phyloP scores from a whole-genome alignment of 2,329 filamentous ascomycete genomes.

The Fusarium sp. region DNA sequence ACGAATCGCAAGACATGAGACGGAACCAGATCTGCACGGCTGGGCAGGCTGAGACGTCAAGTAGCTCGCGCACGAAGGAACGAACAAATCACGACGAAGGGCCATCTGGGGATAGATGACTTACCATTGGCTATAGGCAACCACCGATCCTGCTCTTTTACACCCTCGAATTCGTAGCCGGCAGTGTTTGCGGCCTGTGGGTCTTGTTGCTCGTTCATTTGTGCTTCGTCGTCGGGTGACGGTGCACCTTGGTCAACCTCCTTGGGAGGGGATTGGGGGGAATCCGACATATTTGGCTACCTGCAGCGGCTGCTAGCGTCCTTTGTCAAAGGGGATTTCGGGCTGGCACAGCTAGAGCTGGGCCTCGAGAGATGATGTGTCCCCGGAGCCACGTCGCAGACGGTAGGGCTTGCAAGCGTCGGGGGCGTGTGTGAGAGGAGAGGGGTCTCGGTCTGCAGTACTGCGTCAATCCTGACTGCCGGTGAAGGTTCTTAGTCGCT shows the following conservation, averaged over 20 bases:
- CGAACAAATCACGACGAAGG: slow-evolving; percentile 61
- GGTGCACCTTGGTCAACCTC: slow-evolving; percentile 94
- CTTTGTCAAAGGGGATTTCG: slow-evolving; percentile 69
- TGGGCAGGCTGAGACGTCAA: slow-evolving; percentile 49
- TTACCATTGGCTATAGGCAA: slow-evolving; percentile 99
- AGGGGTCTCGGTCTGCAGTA: slow-evolving; percentile 66
- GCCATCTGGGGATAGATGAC: slow-evolving; percentile 61
- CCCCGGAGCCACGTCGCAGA: slow-evolving; percentile 73
- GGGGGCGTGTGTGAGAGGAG: slow-evolving; percentile 51
- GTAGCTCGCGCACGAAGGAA: slow-evolving; percentile 47
- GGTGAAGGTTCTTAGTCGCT: slow-evolving; percentile 49
- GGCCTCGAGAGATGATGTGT: slow-evolving; percentile 72
- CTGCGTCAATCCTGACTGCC: slow-evolving; percentile 67
- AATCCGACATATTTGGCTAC: slow-evolving; percentile 92
- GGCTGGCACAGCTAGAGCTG: slow-evolving; percentile 71
- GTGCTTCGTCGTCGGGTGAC: slow-evolving; percentile 93
- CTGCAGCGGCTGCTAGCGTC: slow-evolving; percentile 76
- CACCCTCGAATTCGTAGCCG: slow-evolving; percentile 90
- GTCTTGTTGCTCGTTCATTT: slow-evolving; percentile 91
- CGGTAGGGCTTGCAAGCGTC: slow-evolving; percentile 68
- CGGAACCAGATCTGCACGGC: slow-evolving; percentile 54
- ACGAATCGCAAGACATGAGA: slow-evolving; percentile 74
- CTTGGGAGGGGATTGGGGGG: slow-evolving; percentile 89
- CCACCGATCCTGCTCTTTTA: slow-evolving; percentile 99
- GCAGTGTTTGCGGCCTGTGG: slow-evolving; percentile 80